A percentile compares a stretch with the other conserved stretches of the same genome.
These are phyloP conservation scores for Solanum chaucha DNA, from an alignment of 257 asterid genomes.

Conservation along the genomic window DNA sequence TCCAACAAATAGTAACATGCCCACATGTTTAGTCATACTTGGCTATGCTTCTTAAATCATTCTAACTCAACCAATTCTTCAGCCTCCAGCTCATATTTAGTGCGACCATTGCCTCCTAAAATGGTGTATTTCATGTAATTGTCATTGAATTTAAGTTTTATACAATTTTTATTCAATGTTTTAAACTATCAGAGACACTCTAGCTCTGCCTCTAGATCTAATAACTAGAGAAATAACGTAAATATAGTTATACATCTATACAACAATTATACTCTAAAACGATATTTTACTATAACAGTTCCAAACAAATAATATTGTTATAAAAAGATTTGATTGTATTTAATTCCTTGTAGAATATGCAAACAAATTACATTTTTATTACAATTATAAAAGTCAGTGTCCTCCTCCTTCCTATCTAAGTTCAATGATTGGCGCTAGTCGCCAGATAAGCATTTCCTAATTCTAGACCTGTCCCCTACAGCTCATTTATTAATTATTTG, in stretches of 20 bases:
- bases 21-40: neutral
- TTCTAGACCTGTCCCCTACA: neutral
- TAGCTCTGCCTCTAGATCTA: neutral
- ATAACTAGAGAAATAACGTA: neutral
- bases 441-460: neutral
- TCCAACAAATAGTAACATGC: neutral
- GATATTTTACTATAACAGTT: neutral
- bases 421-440: neutral
- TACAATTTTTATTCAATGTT: neutral
- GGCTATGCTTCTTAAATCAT: neutral
- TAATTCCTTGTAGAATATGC: neutral
- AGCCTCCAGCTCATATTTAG: neutral
- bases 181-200: neutral
- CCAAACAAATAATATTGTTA: neutral
- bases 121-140: neutral
- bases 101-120: neutral
- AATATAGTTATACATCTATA: neutral
- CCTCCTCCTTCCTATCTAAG: neutral
- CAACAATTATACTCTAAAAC: neutral
- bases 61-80: neutral
- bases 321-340: neutral
- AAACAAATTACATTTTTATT: neutral
- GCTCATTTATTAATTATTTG: neutral
- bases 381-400: too few species aligned
- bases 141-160: neutral